Evolutionary conservation across 164 flowering plant genomes (phyloP).

Genomic region (Aristolochia fimbriata): DNA sequence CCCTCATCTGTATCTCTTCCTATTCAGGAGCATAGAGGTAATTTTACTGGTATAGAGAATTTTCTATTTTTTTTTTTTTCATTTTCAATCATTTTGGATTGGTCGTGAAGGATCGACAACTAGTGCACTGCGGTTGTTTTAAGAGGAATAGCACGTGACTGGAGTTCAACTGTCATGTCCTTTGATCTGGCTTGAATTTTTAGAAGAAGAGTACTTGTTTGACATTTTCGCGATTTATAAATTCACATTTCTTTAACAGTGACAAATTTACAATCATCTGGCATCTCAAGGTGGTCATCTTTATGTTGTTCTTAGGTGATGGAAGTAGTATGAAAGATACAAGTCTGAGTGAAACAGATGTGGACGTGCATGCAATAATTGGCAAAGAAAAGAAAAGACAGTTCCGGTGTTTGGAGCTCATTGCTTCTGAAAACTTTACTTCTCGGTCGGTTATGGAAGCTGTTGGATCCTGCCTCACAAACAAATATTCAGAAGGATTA

Average conservation of each 20-base stretch:
- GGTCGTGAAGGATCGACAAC: too few species aligned
- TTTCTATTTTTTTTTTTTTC: neutral
- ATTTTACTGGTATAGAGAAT: neutral
- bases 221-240: neutral
- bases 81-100: neutral
- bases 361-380: conserved; percentile 62
- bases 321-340: conserved; percentile 40
- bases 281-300: neutral
- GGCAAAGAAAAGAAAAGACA: conserved; percentile 76
- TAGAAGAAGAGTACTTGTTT: neutral
- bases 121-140: too few species aligned
- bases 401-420: conserved; percentile 73
- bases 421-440: conserved; percentile 95
- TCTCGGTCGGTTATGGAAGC: conserved; percentile 97
- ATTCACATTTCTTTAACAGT: neutral
- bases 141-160: neutral
- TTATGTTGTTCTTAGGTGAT: conserved; percentile 25
- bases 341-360: conserved; percentile 55
- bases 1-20: conserved; percentile 44
- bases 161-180: neutral
- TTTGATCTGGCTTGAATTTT: neutral
- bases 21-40: conserved; percentile 37
- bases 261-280: neutral
- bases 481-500: conserved; percentile 93
- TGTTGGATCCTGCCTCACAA: conserved; percentile 92